phyloP scores from a whole-genome alignment of 2,329 filamentous ascomycete genomes.

The Cytospora piceae region DNA sequence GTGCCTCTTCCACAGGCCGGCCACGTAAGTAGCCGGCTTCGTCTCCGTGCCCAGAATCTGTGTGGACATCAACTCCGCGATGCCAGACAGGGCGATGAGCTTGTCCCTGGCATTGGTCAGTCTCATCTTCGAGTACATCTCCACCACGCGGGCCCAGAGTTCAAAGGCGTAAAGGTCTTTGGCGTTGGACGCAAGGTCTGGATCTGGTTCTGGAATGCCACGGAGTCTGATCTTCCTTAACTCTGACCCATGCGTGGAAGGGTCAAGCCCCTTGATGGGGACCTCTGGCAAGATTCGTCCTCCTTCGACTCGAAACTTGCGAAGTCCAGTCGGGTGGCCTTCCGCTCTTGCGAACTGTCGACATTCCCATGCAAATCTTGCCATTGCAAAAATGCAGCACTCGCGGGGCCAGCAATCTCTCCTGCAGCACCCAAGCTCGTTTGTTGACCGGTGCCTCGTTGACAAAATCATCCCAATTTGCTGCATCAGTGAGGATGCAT shows the following conservation, averaged over 20 bases:
- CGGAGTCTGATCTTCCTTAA: not conserved
- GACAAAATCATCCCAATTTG: not conserved
- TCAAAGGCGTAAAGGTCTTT: slow-evolving; percentile 4
- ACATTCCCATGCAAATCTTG: slow-evolving; percentile 32
- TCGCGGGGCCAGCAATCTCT: slow-evolving; percentile 32
- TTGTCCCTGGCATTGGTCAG: slow-evolving; percentile 19
- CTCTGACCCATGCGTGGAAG: not conserved
- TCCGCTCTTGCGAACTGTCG: not conserved
- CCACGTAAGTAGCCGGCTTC: slow-evolving; percentile 9
- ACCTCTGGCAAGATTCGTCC: not conserved
- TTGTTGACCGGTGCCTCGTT: slow-evolving; percentile 22
- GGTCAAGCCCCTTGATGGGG: not conserved
- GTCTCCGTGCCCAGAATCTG: not conserved
- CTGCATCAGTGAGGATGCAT: not conserved
- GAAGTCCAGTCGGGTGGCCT: not conserved
- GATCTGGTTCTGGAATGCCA: not conserved
- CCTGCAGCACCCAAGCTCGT: slow-evolving; percentile 34
- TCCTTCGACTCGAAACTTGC: not conserved
- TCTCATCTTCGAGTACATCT: slow-evolving; percentile 10
- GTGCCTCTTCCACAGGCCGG: slow-evolving; percentile 2
- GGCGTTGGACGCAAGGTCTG: not conserved
- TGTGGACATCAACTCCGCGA: slow-evolving; percentile 18
- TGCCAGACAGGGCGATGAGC: slow-evolving; percentile 24
- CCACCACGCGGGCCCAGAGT: slow-evolving; percentile 9
- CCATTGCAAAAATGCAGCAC: slow-evolving; percentile 32